Conservation (phyloP, 225 moss, liverwort and hornwort species). For the Straminergon stramineum region DNA sequence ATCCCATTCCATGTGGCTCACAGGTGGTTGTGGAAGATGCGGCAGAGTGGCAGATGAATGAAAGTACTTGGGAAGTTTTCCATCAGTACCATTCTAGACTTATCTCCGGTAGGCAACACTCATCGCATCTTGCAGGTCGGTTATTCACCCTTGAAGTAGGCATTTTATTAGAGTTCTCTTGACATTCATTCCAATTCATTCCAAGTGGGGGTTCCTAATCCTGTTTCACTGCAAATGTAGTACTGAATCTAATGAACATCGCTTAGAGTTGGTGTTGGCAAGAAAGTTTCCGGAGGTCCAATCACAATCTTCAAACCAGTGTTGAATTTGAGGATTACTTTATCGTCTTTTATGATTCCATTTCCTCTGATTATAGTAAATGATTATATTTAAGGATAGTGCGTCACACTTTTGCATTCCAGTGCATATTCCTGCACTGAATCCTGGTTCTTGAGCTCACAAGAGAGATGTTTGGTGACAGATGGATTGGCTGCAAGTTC, state of each 20-base stretch:
- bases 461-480: background rate
- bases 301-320: background rate
- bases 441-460: background rate
- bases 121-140: conserved; percentile 12
- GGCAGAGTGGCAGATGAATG: conserved; percentile 13
- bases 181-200: background rate
- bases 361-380: background rate
- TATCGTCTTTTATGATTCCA: background rate
- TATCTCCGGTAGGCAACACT: conserved; percentile 4
- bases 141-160: background rate
- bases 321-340: background rate
- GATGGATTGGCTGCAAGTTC: conserved; percentile 17
- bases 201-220: too few species aligned
- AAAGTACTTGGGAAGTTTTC: conserved; percentile 18
- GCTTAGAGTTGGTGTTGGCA: background rate
- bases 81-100: conserved; percentile 19
- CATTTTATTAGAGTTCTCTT: background rate
- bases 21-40: conserved; percentile 30
- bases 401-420: background rate
- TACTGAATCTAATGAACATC: background rate
- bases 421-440: background rate
- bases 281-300: background rate
- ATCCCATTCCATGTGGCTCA: background rate
- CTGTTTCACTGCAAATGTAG: too few species aligned
- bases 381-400: background rate